Evolutionary conservation across 192 early-diverging fungal genomes (phyloP), one percentile per base, ranked within the genome.

Genomic region (Mortierella hygrophila): DNA sequence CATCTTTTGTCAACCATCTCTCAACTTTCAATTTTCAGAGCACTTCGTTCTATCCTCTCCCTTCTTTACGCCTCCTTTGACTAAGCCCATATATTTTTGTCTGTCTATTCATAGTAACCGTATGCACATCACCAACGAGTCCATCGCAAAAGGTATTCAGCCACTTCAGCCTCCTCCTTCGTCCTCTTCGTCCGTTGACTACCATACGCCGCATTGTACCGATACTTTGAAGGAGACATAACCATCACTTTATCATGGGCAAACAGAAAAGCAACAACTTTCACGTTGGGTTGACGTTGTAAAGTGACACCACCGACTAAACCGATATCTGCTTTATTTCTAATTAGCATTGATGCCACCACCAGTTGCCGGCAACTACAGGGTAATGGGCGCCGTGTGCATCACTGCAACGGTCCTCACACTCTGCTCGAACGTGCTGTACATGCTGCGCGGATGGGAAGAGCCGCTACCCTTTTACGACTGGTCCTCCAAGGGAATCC

Each of bases 391-490:
- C 8, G 54, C 70, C 20, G 79, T 79, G 21, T 86, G 84, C 40
- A 49, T 69, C 38, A 86, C 74, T 4, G 78, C 84, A 1, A 74
- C 84, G 1, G 20, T 86, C 32, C 72, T 86, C 15, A 86, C 84
- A 2, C 63, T 86, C 2, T 77, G 75, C 49, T 86, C 84, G 10
- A 86, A 86, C 60, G 79, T 86, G 13, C 38, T 86, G 40, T 86
- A 86, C 52, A 86, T 86, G 84, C 79, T 86, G 32, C 70, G 84
- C 47, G 84, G 84, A 55, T 86, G 84, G 84, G 75, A 86, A 42
- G 79, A 86, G n/a, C 84, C 84, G 1, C 42, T 76, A 26, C 79
- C 79, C 13, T 86, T 86, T 47, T 86, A 86, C 20, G 84, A 86
- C 54, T 81, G 79, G 84, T 76, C 84, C 18, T 81, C 79, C 21